Evolutionary conservation across 2,329 filamentous ascomycete genomes (phyloP).

Genomic region (Fusarium sp.): DNA sequence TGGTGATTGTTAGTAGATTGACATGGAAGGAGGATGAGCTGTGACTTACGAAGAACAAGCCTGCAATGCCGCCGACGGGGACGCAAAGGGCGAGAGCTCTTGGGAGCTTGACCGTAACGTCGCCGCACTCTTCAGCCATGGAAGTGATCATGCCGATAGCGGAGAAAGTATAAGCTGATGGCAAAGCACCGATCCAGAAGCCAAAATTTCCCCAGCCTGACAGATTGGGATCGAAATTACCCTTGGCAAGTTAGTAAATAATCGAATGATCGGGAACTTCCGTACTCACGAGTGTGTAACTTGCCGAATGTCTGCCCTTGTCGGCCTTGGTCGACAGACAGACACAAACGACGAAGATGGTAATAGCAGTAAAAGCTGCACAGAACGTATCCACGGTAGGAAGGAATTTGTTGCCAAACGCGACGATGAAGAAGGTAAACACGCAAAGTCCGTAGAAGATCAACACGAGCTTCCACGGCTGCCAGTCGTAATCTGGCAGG

Average conservation of each 20-base stretch:
- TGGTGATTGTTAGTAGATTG: not conserved
- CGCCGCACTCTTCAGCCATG: constrained; percentile 69
- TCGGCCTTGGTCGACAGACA: constrained; percentile 70
- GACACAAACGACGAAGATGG: constrained; percentile 71
- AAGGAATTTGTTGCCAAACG: constrained; percentile 66
- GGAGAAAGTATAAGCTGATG: constrained; percentile 52
- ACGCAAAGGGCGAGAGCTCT: constrained; percentile 75
- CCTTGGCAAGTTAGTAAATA: constrained; percentile 55
- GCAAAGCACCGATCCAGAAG: constrained; percentile 65
- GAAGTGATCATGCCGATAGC: constrained; percentile 64
- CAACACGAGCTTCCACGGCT: constrained; percentile 77
- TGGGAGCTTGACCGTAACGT: constrained; percentile 69
- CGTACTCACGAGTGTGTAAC: constrained; percentile 36
- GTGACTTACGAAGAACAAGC: constrained; percentile 64
- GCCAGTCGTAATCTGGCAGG: constrained; percentile 65
- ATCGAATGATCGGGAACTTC: accelerated
- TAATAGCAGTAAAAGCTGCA: constrained; percentile 73
- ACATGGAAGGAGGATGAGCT: constrained; percentile 47
- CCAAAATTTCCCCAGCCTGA: constrained; percentile 75
- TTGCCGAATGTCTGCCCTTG: constrained; percentile 65
- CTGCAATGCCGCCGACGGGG: constrained; percentile 71
- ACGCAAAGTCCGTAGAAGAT: constrained; percentile 76
- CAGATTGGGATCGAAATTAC: constrained; percentile 72
- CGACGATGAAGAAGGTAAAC: constrained; percentile 72
- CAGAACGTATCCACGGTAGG: constrained; percentile 77